Base-by-base conservation (phyloP, 2,329 filamentous ascomycete genomes). In the Claviceps sp. region DNA sequence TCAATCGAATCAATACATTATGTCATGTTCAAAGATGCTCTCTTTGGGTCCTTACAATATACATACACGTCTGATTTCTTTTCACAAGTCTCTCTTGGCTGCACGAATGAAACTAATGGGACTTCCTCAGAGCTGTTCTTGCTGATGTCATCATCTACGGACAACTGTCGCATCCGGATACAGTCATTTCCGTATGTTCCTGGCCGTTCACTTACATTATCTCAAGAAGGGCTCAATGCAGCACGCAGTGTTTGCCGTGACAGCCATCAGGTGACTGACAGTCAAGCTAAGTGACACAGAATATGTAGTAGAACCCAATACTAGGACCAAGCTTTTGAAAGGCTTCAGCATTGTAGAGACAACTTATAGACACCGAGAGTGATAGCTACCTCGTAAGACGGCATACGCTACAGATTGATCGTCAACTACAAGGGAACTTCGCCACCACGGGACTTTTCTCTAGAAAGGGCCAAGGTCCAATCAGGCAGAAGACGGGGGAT, bases 321-420 rank as follows among this genome's bases (percentile, higher is more conserved):
- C 50, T 10, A 68, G 54, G 13, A 78, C 57, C 48, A 66, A 66
- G 1, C 56, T 56, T 8, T 66, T 68, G 55, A 77, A 70, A 8
- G 73, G 73, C 4, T 69, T 68, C 1, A 77, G 63, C 1, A 74
- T 73, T 0, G 74, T 74, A 43, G 80, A 72, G 2, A 75, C 69
- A 0, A 81, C 77, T 1, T 75, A 79, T 65, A 74, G 41, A 77
- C 68, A 0, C 78, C 77, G 57, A 80, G 76, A 5, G 76, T 65
- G 6, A 76, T 78, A 78, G 80, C 80, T 1, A 76, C n/a, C n/a
- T n/a, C n/a, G 70, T 16, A 81, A 62, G 1, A 74, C 75, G 2
- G 77, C 74, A 56, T 80, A 80, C 0, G 77, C 76, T 2, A 76
- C 75, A 3, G 77, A 74, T 1, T 68, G 70, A 56, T 73, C 78